phyloP scores from a whole-genome alignment of 768 basidiomycete genomes.

The Astraeus odoratus region DNA sequence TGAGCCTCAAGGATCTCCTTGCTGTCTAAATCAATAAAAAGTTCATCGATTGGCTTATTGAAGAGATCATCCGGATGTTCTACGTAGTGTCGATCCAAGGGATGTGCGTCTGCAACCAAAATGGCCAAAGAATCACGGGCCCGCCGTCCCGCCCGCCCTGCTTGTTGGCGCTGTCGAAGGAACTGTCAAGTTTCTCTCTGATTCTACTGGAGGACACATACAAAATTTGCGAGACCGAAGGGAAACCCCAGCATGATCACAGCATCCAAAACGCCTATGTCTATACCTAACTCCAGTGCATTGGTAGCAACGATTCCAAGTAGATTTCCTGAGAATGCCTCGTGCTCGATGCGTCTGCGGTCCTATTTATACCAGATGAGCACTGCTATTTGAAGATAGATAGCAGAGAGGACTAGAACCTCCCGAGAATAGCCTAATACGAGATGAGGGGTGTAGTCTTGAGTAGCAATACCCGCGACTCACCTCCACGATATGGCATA shows the following conservation, averaged over 20 bases:
- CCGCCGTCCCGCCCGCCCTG: constrained; percentile 79
- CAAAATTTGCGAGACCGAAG: constrained; percentile 71
- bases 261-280: constrained; percentile 82
- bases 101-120: constrained; percentile 59
- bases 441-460: not conserved
- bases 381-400: not conserved
- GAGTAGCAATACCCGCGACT: constrained; percentile 6
- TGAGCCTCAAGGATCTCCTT: constrained; percentile 76
- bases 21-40: constrained; percentile 68
- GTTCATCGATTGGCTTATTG: constrained; percentile 50
- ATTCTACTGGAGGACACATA: constrained; percentile 28
- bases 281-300: constrained; percentile 86
- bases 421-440: constrained; percentile 65
- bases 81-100: constrained; percentile 72
- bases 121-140: constrained; percentile 73
- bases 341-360: constrained; percentile 74
- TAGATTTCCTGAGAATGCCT: constrained; percentile 79
- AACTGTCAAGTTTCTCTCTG: not conserved
- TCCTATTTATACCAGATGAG: constrained; percentile 39
- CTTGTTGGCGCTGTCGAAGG: constrained; percentile 73
- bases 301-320: constrained; percentile 88
- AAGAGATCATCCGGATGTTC: constrained; percentile 66
- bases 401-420: constrained; percentile 28
- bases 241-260: constrained; percentile 90
- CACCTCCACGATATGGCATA: constrained; percentile 81